These are phyloP conservation scores for Papiliotrema terrestris DNA, from an alignment of 1,284 basidiomycete species.

Conservation along the genomic window DNA sequence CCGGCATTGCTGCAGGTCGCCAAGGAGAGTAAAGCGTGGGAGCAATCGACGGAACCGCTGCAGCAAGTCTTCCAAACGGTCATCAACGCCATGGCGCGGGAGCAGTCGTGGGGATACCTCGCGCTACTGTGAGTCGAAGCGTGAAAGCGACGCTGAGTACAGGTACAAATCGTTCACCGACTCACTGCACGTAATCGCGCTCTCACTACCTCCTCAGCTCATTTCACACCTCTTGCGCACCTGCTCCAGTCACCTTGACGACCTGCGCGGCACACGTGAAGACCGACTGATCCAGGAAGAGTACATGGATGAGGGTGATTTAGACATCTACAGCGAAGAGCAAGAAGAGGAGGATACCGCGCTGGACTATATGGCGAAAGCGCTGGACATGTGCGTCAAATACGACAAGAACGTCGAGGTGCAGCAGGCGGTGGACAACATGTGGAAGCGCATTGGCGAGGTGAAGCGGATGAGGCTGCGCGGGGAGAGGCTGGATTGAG, in stretches of 20 bases:
- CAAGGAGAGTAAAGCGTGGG: slow-evolving; percentile 58
- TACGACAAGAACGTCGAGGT: not conserved
- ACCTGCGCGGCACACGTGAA: slow-evolving; percentile 8
- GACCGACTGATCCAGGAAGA: slow-evolving; percentile 15
- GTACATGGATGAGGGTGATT: slow-evolving; percentile 26
- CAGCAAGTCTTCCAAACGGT: slow-evolving; percentile 65
- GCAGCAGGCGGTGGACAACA: not conserved
- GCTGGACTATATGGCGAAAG: slow-evolving; percentile 16
- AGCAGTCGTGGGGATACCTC: slow-evolving; percentile 69
- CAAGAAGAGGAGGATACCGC: slow-evolving; percentile 20
- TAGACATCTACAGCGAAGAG: slow-evolving; percentile 20
- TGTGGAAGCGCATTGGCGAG: slow-evolving; percentile 1
- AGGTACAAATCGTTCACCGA: slow-evolving; percentile 66
- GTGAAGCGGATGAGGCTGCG: slow-evolving; percentile 1
- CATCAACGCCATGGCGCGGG: slow-evolving; percentile 62
- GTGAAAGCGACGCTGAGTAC: slow-evolving; percentile 2
- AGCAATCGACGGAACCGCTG: slow-evolving; percentile 62
- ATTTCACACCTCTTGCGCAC: slow-evolving; percentile 7
- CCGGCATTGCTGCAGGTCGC: slow-evolving; percentile 68
- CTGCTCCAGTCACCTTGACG: slow-evolving; percentile 11
- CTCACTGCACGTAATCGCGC: slow-evolving; percentile 59
- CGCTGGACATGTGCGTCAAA: slow-evolving; percentile 12
- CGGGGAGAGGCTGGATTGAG: not conserved
- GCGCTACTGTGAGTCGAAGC: slow-evolving; percentile 57
- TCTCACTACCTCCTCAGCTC: slow-evolving; percentile 21